These are phyloP conservation scores for Cardamine resedifolia DNA, from an alignment of 345 rosid species.

Conservation along the genomic window DNA sequence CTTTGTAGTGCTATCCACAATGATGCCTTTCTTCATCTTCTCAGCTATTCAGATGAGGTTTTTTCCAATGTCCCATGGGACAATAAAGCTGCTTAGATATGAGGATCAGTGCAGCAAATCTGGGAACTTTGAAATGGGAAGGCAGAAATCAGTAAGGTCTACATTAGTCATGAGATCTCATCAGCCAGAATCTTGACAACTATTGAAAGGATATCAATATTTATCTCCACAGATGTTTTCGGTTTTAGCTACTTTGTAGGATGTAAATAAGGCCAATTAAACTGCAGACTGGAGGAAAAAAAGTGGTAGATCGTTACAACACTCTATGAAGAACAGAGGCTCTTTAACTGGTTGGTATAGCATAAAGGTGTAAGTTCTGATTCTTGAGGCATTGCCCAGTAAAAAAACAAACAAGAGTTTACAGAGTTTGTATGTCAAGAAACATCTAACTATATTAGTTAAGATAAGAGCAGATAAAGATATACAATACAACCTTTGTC, in stretches of 20 bases:
- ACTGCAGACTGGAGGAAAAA: not conserved
- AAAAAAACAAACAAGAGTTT: not conserved
- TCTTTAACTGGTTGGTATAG: not conserved
- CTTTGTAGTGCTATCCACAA: slow-evolving; percentile 50
- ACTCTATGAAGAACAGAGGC: slow-evolving; percentile 1
- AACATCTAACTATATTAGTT: slow-evolving; percentile 17
- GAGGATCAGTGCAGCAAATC: slow-evolving; percentile 65
- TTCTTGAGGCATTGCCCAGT: slow-evolving; percentile 9
- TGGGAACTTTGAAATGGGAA: slow-evolving; percentile 58
- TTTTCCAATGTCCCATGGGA: slow-evolving; percentile 91
- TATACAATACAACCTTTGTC: slow-evolving; percentile 6
- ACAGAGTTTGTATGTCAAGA: slow-evolving; percentile 10
- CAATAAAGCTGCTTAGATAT: slow-evolving; percentile 70
- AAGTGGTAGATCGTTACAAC: slow-evolving; percentile 2
- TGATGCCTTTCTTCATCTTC: slow-evolving; percentile 67
- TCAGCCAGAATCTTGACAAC: slow-evolving; percentile 19
- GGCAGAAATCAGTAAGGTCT: slow-evolving; percentile 69
- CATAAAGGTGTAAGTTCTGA: slow-evolving; percentile 10
- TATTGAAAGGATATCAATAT: not conserved
- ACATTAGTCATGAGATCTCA: slow-evolving; percentile 42
- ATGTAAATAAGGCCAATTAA: slow-evolving; percentile 19
- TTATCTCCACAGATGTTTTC: not conserved
- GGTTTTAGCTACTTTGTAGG: not conserved
- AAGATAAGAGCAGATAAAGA: slow-evolving; percentile 10
- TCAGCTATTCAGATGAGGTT: slow-evolving; percentile 66